Evolutionary conservation across 495 filamentous ascomycete species (phyloP).

Genomic region (Penicillium ochrochloron): DNA sequence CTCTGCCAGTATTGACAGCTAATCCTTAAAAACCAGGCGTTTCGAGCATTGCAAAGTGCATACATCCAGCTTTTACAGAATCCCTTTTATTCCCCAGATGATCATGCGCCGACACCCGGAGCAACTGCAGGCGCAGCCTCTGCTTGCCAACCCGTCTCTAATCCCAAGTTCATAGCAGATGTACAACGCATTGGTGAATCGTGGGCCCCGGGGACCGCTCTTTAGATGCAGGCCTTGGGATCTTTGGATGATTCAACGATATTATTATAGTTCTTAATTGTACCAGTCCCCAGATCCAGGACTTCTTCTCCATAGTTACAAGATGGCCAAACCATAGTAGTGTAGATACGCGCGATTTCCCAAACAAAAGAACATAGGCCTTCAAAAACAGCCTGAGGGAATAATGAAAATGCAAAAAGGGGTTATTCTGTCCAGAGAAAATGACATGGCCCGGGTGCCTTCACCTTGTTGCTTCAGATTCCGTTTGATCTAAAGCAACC

Average conservation of each 20-base stretch:
- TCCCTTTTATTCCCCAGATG: conserved; percentile 92
- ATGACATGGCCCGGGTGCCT: not conserved
- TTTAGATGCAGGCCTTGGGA: conserved; percentile 39
- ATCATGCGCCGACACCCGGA: conserved; percentile 61
- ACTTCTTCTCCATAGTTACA: not conserved
- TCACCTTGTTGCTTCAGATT: conserved; percentile 45
- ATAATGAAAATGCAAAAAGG: not conserved
- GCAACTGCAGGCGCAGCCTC: conserved; percentile 36
- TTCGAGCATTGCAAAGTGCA: conserved; percentile 85
- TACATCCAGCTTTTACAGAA: conserved; percentile 91
- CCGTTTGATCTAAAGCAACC: conserved; percentile 73
- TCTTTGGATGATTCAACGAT: not conserved
- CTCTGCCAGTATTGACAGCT: conserved; percentile 8
- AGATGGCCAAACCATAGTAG: not conserved
- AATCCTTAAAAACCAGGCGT: conserved; percentile 62
- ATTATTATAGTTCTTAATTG: not conserved
- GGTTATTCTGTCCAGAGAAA: not conserved
- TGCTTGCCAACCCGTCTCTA: conserved; percentile 70
- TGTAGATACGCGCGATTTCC: not conserved
- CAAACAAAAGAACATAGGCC: not conserved
- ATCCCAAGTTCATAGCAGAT: conserved; percentile 77
- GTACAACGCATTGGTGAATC: conserved; percentile 83
- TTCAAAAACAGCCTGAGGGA: not conserved
- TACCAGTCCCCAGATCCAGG: not conserved
- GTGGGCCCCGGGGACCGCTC: conserved; percentile 58